Base-by-base conservation (phyloP, 495 filamentous ascomycete species). In the Pseudomonodictys pantanalensis region DNA sequence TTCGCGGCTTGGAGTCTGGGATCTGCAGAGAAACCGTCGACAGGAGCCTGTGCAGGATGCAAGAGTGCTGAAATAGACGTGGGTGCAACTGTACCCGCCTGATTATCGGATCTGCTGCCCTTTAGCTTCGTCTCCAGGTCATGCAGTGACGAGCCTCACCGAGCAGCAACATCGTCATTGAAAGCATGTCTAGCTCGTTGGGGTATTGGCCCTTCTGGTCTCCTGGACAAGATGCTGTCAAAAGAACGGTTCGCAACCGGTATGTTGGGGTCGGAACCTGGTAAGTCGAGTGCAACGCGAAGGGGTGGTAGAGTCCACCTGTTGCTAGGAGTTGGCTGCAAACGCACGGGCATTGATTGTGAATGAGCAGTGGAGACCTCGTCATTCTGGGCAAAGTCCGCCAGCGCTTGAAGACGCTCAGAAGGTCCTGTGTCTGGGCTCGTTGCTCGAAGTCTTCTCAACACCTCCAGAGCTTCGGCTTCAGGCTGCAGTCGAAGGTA, bases 51-150 rank as follows among this genome's bases (percentile, higher is more conserved):
- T 2, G 41, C 15, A 9, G 18, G 17, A 42, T 45, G 30, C 10
- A 61, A 15, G 11, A 54, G 25, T 3, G 49, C 50, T 22, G 30
- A 49, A 23, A 61, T 61, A 11, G 51, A 50, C 9, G 24, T 50
- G 12, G 29, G 44, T 15, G 11, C 33, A 17, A 32, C 28, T 15
- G 42, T 23, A 1, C 44, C 30, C 18, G 11, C 17, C 25, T 55
- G 58, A 32, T 33, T 56, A 17, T 56, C 58, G 32, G 58, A 62
- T 25, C 58, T 56, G 35, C 35, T 50, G 58, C 51, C 51, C 52
- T 56, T 44, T 42, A 20, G 15, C 9, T 15, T 32, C 4, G 20
- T 41, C 7, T 12, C 8, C 3, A 32, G n/a, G 23, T 52, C 9
- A 43, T 8, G 44, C 5, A 22, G 23, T 8, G 44, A n/a, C 30